Base-by-base conservation (phyloP, 768 basidiomycete genomes). In the Lentinula detonsa region DNA sequence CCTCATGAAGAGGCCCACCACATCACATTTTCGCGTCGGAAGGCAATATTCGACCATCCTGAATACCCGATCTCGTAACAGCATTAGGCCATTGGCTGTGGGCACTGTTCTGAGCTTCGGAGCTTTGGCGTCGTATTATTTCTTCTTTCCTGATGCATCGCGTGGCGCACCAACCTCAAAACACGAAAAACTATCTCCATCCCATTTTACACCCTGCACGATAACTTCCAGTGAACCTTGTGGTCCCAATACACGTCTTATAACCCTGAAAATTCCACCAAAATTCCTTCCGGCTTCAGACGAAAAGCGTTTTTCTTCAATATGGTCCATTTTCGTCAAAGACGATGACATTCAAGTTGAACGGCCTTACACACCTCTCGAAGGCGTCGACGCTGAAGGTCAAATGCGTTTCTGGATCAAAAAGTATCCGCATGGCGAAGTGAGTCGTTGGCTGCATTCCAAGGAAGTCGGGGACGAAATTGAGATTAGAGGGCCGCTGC, bases 271-370 rank as follows among this genome's bases (percentile, higher is more conserved):
- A 3, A 68, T 91, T 8, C 83, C 87, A 10, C 75, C 74, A 2
- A 68, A 76, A 43, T 66, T 78, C 3, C 65, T 81, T 59, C 75
- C 68, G 3, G 59, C 46, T 28, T 72, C 53, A 59, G 62, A 16
- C 49, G 66, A 59, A 61, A 69, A 46, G 60, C 39, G 31, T 62
- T 28, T 76, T 74, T 59, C 63, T 62, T 62, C 83, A 80, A 84
- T 92, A 61, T 93, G 85, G 83, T 89, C 90, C 42, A 75, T 94
- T 11, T 93, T 80, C 70, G 77, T 93, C 69, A 94, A 93, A 69
- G 90, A 94, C 69, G 87, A 88, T 64, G 92, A 93, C 65, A 92
- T 94, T 21, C 92, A 93, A 72, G 89, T 93, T 35, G 92, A 94
- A 67, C 74, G 92, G 58, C 86, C 90, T 11, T 94, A 93, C 68